Evolutionary conservation across 495 filamentous ascomycete genomes (phyloP).

Genomic region (Penicillium pulvis): DNA sequence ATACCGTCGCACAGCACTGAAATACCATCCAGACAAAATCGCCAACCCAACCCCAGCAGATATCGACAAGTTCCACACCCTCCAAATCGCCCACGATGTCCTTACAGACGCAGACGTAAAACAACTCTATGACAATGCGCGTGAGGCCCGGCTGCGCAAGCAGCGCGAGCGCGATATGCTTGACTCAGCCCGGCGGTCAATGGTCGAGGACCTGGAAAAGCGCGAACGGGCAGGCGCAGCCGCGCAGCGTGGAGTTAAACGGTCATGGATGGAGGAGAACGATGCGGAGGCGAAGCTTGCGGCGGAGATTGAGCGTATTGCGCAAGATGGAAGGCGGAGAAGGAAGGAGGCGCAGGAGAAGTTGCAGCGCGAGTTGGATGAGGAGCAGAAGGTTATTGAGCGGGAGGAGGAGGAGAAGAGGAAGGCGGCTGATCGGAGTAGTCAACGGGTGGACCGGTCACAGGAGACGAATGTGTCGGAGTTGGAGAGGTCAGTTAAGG

Average conservation of each 20-base stretch:
- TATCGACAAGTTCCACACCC: conserved; percentile 72
- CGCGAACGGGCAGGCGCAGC: conserved; percentile 53
- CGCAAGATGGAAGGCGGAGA: conserved; percentile 62
- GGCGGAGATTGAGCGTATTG: conserved; percentile 61
- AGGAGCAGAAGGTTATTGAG: conserved; percentile 45
- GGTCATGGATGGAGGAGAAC: conserved; percentile 50
- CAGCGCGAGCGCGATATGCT: conserved; percentile 65
- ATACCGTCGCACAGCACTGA: conserved; percentile 85
- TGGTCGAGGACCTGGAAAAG: conserved; percentile 75
- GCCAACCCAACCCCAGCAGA: conserved; percentile 56
- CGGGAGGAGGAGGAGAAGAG: conserved; percentile 41
- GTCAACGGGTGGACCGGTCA: conserved; percentile 42
- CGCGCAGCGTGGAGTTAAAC: conserved; percentile 44
- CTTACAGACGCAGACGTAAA: conserved; percentile 63
- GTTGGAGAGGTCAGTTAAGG: conserved; percentile 60
- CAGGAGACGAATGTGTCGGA: conserved; percentile 52
- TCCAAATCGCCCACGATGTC: conserved; percentile 72
- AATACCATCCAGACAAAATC: conserved; percentile 88
- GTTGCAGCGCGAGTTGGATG: conserved; percentile 51
- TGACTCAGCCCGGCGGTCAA: conserved; percentile 65
- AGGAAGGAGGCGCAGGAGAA: conserved; percentile 52
- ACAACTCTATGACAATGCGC: conserved; percentile 69
- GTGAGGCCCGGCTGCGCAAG: conserved; percentile 61
- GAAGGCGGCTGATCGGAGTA: conserved; percentile 32
- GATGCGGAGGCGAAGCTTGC: conserved; percentile 60